Evolutionary conservation across 768 basidiomycete species (phyloP), one percentile per base, ranked within the genome.

Genomic region (Boletus sp.): DNA sequence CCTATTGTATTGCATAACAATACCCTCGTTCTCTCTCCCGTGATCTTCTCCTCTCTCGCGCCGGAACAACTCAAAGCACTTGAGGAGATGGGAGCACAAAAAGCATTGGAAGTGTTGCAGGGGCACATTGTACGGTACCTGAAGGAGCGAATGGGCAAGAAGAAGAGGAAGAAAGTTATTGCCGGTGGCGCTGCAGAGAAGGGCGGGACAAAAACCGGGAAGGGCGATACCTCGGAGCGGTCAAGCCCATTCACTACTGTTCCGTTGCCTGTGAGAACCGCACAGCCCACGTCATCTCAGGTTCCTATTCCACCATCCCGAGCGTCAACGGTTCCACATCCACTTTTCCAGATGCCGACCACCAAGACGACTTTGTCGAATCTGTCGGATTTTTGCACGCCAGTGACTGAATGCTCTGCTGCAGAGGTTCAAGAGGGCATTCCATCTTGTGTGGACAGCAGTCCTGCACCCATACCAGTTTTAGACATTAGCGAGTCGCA

Each of bases 1-100:
- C 84, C 84, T 32, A 92, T 97, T 75, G 83, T 91, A 23, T 73
- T 95, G 13, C 91, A 95, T 58, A 86, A 93, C 59, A 86, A 90
- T 50, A 87, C 82, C 30, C 80, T 97, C 21, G 83, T 93, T 52
- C 82, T 97, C 35, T 89, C 91, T 63, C 94, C 94, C 2, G 78
- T 80, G 21, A 87, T 96, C 33, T 97, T 97, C 65, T 80, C 86
- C 9, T 84, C 85, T 51, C 79, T 96, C 13, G 83, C 87, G 4
- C 75, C 79, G 41, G 84, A 87, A 56, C 87, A 87, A 69, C 73
- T 96, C 41, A 80, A 78, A 53, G 85, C 88, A 42, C 73, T 95
- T 27, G 88, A 93, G 70, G 79, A 80, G 49, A 82, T 93, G 69
- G 91, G 91, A 2, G 89, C 91, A 0, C 82, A 87, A 66, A 84